Evolutionary conservation across 768 basidiomycete species (phyloP), one percentile per base, ranked within the genome.

Genomic region (Pleurotus sapidus): DNA sequence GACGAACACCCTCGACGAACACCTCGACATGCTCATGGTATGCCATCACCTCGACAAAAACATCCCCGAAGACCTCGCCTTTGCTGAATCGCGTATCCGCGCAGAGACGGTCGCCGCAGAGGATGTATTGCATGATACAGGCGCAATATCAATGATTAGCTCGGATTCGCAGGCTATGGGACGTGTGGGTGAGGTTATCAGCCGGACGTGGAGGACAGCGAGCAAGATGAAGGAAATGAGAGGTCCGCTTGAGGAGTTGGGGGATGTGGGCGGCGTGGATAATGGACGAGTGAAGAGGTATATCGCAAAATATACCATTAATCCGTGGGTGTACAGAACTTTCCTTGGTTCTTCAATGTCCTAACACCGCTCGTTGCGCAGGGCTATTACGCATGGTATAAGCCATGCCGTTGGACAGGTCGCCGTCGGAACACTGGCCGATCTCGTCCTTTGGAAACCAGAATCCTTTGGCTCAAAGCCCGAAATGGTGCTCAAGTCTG

Each of bases 1-100:
- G 1, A 74, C 77, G 30, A 98, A 98, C 67, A 99, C 97, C 0
- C 77, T 98, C 5, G 95, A 97, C 60, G 97, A 98, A 68, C 97
- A 99, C 73, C 84, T 97, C 14, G 97, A 98, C 67, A 99, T 98
- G 97, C 79, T 98, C 20, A 98, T 98, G 94, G 95, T 98, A n/a
- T 97, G 95, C 70, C 96, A 99, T 69, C 96, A 99, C 70, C 83
- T 99, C 56, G 93, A 97, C 74, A 84, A 78, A 63, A 82, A 79
- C n/a, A 93, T 96, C 62, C 83, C 89, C 1, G 97, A 99, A 74
- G 97, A 99, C 63, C 79, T 98, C 42, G 84, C 90, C 1, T 99
- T 99, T 64, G 96, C 97, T 3, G 95, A 98, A 61, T 98, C 96
- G 6, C 90, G 97, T 37, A 98, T 99, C 64, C 85, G 97, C 37